phyloP scores from a whole-genome alignment of 2,329 filamentous ascomycete species.

The Cytospora leucostoma region DNA sequence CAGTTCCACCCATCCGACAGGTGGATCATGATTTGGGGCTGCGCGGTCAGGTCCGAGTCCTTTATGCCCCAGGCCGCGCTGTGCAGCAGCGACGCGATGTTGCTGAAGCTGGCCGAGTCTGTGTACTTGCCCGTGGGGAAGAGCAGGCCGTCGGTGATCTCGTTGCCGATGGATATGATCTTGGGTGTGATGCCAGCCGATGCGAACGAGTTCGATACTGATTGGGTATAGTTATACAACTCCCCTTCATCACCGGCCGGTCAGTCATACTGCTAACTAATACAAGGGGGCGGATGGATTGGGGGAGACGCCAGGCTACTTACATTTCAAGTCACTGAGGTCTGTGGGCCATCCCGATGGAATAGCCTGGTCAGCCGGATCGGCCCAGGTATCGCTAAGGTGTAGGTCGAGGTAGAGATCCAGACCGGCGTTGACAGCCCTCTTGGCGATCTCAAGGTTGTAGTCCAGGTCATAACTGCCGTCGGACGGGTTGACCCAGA shows the following conservation, averaged over 20 bases:
- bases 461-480: constrained; percentile 70
- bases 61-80: constrained; percentile 66
- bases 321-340: constrained; percentile 59
- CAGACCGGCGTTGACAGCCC: constrained; percentile 64
- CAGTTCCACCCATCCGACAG: constrained; percentile 76
- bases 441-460: constrained; percentile 66
- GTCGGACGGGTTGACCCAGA: constrained; percentile 69
- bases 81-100: constrained; percentile 65
- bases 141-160: constrained; percentile 68
- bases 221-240: constrained; percentile 69
- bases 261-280: not conserved
- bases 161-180: constrained; percentile 73
- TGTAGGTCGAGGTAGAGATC: constrained; percentile 65
- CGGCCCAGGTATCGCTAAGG: constrained; percentile 71
- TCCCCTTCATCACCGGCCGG: not conserved
- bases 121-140: constrained; percentile 58
- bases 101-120: constrained; percentile 52
- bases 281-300: not conserved
- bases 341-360: constrained; percentile 65
- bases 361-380: constrained; percentile 62
- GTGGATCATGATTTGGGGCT: constrained; percentile 73
- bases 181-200: constrained; percentile 54
- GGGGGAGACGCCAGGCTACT: constrained; percentile 30
- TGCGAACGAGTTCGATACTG: constrained; percentile 62
- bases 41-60: constrained; percentile 56